Evolutionary conservation across 768 basidiomycete genomes (phyloP).

Genomic region (Pisolithus orientalis): DNA sequence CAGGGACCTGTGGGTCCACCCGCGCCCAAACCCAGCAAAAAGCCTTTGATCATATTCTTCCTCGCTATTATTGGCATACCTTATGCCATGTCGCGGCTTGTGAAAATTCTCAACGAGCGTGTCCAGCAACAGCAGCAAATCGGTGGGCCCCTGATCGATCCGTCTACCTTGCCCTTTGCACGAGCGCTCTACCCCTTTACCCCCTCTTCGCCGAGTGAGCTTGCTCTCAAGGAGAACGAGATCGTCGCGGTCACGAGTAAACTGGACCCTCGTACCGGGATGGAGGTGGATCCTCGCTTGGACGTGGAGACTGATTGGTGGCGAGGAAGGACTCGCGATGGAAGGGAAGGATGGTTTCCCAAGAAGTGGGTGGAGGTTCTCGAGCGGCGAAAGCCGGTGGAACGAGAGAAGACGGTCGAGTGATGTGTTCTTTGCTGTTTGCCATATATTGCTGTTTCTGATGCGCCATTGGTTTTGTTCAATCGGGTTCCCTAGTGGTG

Average conservation of each 20-base stretch:
- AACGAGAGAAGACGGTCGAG: constrained; percentile 36
- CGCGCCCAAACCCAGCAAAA: constrained; percentile 66
- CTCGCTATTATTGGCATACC: constrained; percentile 91
- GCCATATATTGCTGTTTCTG: background rate
- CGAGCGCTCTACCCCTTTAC: constrained; percentile 76
- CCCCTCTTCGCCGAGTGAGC: constrained; percentile 68
- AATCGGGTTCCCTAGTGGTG: no score
- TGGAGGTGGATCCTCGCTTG: constrained; percentile 61
- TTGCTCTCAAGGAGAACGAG: constrained; percentile 80
- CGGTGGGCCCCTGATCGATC: constrained; percentile 48
- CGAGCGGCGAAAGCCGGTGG: constrained; percentile 36
- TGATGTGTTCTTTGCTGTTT: constrained; percentile 10
- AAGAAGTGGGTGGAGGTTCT: constrained; percentile 79
- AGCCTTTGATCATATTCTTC: constrained; percentile 90
- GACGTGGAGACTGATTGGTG: constrained; percentile 78
- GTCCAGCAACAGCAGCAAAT: constrained; percentile 41
- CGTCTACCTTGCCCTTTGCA: constrained; percentile 76
- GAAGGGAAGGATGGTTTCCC: constrained; percentile 93
- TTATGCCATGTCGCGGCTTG: constrained; percentile 87
- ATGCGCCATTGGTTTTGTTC: background rate
- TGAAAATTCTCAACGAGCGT: constrained; percentile 67
- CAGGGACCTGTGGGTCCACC: constrained; percentile 37
- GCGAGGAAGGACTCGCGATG: constrained; percentile 89
- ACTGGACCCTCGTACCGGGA: constrained; percentile 61
- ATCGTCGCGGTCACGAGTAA: constrained; percentile 89